phyloP scores from a whole-genome alignment of 2,329 filamentous ascomycete species.

The Aureobasidium sp. region DNA sequence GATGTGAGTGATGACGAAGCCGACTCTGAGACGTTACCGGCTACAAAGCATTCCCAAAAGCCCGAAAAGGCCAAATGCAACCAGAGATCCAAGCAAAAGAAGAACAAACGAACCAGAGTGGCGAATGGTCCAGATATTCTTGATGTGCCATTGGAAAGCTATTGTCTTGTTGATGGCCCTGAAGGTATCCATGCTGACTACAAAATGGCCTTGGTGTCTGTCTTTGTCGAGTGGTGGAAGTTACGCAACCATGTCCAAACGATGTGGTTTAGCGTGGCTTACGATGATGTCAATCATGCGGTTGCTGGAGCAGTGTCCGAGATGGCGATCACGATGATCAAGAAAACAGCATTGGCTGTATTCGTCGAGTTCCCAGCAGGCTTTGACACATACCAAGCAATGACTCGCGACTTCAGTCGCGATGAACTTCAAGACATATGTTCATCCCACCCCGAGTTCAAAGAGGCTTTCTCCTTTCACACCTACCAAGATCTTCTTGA shows the following conservation, averaged over 20 bases:
- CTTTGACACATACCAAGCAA: not conserved
- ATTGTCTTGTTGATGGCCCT: not conserved
- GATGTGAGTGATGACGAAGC: not conserved
- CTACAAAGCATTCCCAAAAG: not conserved
- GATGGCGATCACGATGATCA: not conserved
- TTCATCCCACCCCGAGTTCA: not conserved
- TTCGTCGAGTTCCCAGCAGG: not conserved
- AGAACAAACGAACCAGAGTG: not conserved
- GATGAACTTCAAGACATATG: not conserved
- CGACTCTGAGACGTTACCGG: not conserved
- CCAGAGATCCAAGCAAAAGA: not conserved
- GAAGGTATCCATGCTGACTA: not conserved
- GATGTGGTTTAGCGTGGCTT: not conserved
- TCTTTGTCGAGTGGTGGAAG: not conserved
- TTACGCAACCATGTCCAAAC: not conserved
- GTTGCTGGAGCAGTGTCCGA: not conserved
- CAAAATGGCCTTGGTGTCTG: not conserved
- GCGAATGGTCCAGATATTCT: rapidly evolving
- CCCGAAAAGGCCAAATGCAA: not conserved
- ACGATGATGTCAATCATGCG: not conserved
- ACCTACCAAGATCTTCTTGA: not conserved
- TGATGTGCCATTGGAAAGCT: not conserved
- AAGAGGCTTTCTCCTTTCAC: not conserved
- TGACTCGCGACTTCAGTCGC: not conserved
- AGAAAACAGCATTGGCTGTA: not conserved